Evolutionary conservation across 495 filamentous ascomycete species (phyloP).

Genomic region (Penicillium paxilli): DNA sequence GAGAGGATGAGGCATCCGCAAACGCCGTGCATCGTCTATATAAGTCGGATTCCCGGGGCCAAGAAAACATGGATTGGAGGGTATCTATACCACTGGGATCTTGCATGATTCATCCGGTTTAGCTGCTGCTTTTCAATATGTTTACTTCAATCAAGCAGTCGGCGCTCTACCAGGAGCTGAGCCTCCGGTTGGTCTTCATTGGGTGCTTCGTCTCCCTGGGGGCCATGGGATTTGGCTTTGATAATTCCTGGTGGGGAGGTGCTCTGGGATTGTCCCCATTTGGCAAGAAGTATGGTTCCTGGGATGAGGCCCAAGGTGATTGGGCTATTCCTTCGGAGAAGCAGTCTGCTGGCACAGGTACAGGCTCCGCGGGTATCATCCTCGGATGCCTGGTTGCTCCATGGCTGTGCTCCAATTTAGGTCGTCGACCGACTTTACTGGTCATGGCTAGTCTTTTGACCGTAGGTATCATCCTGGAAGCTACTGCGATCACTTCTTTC

Average conservation of each 20-base stretch:
- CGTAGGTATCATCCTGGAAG: slow-evolving; percentile 8
- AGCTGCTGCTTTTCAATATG: not conserved
- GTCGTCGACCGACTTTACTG: slow-evolving; percentile 4
- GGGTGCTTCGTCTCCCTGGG: slow-evolving; percentile 5
- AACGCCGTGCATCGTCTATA: not conserved
- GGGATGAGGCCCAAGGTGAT: not conserved
- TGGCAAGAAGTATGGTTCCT: slow-evolving; percentile 8
- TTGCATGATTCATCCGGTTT: not conserved
- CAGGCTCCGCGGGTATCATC: slow-evolving; percentile 6
- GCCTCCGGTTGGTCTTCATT: slow-evolving; percentile 5
- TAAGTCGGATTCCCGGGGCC: not conserved
- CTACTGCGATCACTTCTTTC: slow-evolving; percentile 4
- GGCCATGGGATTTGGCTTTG: slow-evolving; percentile 12
- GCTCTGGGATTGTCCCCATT: slow-evolving; percentile 5
- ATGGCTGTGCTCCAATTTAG: not conserved
- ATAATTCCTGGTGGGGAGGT: slow-evolving; percentile 14
- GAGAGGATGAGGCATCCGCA: not conserved
- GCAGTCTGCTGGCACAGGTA: slow-evolving; percentile 11
- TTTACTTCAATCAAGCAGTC: slow-evolving; percentile 2
- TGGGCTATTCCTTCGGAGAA: slow-evolving; percentile 4
- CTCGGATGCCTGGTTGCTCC: slow-evolving; percentile 10
- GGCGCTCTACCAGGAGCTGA: slow-evolving; percentile 8
- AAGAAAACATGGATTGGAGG: not conserved
- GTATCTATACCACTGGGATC: not conserved
- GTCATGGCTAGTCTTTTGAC: not conserved